phyloP scores from a whole-genome alignment of 1,284 basidiomycete species.

The Trichosporon ovoides region DNA sequence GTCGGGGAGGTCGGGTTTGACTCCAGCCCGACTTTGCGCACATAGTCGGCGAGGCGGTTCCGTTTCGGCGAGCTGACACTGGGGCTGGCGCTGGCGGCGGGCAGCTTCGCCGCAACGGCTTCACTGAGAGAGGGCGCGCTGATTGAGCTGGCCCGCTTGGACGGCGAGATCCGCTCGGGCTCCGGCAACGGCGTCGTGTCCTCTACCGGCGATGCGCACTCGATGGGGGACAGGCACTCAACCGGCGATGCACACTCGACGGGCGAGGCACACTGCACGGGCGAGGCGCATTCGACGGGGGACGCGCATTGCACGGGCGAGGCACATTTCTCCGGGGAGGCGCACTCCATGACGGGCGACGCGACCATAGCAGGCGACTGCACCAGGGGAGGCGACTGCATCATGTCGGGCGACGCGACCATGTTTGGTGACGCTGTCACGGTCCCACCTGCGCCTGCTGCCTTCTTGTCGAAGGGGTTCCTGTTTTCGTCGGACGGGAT shows the following conservation, averaged over 20 bases:
- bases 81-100: too few species aligned
- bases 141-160: neutral
- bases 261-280: slow-evolving; percentile 7
- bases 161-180: neutral
- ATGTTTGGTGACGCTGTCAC: neutral
- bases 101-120: neutral
- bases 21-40: neutral
- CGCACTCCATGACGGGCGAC: slow-evolving; percentile 3
- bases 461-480: slow-evolving; percentile 4
- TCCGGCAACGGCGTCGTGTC: neutral
- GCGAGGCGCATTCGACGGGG: slow-evolving; percentile 5
- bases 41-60: neutral
- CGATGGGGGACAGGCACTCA: neutral
- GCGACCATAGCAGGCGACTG: slow-evolving; percentile 4
- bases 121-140: neutral
- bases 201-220: neutral
- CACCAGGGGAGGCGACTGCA: slow-evolving; percentile 8
- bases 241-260: slow-evolving; percentile 10
- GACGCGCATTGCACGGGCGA: neutral
- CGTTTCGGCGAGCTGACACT: neutral
- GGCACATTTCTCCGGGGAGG: too few species aligned
- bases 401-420: neutral
- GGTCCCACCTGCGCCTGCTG: slow-evolving; percentile 1
- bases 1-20: neutral
- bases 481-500: too few species aligned